Base-by-base conservation (phyloP, 2,329 filamentous ascomycete genomes). In the Colletotrichum gigasporum region DNA sequence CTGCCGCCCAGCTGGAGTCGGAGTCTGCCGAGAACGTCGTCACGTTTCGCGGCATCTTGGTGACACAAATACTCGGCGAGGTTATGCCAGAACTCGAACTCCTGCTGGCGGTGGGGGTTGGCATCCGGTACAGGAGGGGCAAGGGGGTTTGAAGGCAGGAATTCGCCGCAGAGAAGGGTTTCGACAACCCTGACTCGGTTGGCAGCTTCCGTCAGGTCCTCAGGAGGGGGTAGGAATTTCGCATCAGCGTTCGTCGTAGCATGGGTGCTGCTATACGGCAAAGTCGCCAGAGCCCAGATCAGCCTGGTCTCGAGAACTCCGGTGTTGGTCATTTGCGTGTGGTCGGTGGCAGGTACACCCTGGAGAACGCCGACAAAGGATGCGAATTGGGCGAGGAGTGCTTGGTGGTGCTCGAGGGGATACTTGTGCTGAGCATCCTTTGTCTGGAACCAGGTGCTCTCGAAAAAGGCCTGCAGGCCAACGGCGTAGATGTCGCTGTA, bases 11-110 rank as follows among this genome's bases (percentile, higher is more conserved):
- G 83, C 20, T 95, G 83, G 59, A 85, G 85, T 30, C 93, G 89
- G 75, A 93, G 87, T 53, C 84, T 84, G 4, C 77, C 77, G 28
- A 97, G 80, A 2, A 87, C 85, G 24, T 88, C 85, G 55, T 94
- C 90, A 34, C 93, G 86, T 84, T 87, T 62, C 78, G 80, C 62
- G 71, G 73, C 68, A 63, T 91, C 87, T 67, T 89, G 85, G 28
- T 78, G 74, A 16, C 63, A 51, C 26, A 92, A 83, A 72, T 92
- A 93, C 66, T 91, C 86, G 52, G 89, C 93, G 14, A 97, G 82
- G 24, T 87, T 85, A 72, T 90, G 87, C 94, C 94, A 97, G 77
- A 97, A 97, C 65, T 92, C 88, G 55, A 92, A 82, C 69, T 94
- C 90, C 30, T 89, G 83, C 32, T 82, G 80, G 60, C 84, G 82